Evolutionary conservation across 306 rosid genomes (phyloP), one percentile per base, ranked within the genome.

Genomic region (Medicago lupulina): DNA sequence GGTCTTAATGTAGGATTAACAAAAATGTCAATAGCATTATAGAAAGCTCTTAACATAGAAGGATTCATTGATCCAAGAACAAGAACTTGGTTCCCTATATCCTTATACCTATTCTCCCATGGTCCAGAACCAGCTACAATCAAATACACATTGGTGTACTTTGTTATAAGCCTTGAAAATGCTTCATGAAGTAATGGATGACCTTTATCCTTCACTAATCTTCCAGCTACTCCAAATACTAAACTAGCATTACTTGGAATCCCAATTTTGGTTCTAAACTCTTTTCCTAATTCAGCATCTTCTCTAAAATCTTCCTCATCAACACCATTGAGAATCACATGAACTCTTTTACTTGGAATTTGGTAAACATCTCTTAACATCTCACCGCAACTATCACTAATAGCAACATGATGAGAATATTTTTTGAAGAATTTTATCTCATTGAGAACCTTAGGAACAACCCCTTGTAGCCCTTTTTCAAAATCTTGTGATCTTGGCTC

Each of bases 71-170:
- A 90, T n/a, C 98, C 98, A 13, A 95, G 80, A 62, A 84, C 96
- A 9, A 92, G 69, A n/a, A 89, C 97, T 71, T 87, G 92, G 28
- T 76, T 81, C 16, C 97, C 96, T 40, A 95, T 67, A 36, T 92
- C 97, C 51, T 76, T 90, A 79, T 95, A 95, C 41, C 96, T 41
- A 8, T 82, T 83, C 63, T 77, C 90, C 98, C 98, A 95, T 3
- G 98, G 98, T 46, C 97, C 98, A 3, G 98, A 89, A 2, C 98
- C 98, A 12, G 97, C 98, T 47, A 95, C 90, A 41, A 92, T 70
- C 76, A 95, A 76, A 53, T 90, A 95, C 9, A 89, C 89, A 38
- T 88, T 76, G 0, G 89, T 76, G 70, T 88, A 63, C 18, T 86
- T 90, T 3, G 75, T 41, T 55, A 87, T 81, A 23, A 95, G 77